phyloP scores from a whole-genome alignment of 2,329 filamentous ascomycete species.

The Trichoderma guizhouense region DNA sequence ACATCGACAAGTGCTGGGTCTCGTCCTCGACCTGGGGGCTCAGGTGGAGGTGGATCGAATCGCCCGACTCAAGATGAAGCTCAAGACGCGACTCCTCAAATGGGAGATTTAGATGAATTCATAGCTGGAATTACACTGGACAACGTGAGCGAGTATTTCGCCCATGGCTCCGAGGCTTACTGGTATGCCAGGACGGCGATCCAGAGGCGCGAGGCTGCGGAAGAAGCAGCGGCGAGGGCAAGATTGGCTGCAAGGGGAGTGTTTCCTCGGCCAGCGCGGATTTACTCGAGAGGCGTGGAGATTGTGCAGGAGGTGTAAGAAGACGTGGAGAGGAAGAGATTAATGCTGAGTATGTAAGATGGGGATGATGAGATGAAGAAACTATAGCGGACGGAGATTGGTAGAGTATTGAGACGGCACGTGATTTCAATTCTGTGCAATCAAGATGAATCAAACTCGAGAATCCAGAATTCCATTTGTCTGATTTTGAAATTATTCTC shows the following conservation, averaged over 20 bases:
- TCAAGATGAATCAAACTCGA: not conserved
- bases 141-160: slow-evolving; percentile 6
- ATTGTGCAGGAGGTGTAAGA: not conserved
- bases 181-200: slow-evolving; percentile 6
- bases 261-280: not conserved
- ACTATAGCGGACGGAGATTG: not conserved
- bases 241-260: not conserved
- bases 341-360: not conserved
- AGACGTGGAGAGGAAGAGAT: not conserved
- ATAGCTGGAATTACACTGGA: not conserved
- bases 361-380: not conserved
- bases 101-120: not conserved
- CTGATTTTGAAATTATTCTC: not conserved
- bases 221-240: not conserved
- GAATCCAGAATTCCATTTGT: not conserved
- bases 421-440: not conserved
- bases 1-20: not conserved
- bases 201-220: not conserved
- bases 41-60: not conserved
- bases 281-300: not conserved
- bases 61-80: not conserved
- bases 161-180: not conserved
- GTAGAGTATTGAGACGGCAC: not conserved
- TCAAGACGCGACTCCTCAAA: not conserved
- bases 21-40: not conserved